phyloP scores from a whole-genome alignment of 1,139 yeast genomes.

The Hyphopichia khmerensis region DNA sequence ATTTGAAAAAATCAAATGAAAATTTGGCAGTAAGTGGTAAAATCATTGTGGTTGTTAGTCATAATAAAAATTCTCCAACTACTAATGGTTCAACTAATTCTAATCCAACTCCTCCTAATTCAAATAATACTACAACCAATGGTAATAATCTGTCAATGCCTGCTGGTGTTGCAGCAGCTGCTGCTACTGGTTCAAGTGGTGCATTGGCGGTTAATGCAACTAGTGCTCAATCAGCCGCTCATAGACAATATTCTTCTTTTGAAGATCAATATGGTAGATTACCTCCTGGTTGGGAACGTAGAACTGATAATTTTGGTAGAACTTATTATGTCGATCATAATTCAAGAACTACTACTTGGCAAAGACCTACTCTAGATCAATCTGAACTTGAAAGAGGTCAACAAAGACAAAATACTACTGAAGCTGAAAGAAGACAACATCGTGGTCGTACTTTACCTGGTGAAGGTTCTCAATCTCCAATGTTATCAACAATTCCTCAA shows the following conservation, averaged over 20 bases:
- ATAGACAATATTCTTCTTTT: constrained; percentile 80
- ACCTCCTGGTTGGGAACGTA: constrained; percentile 99
- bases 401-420: constrained; percentile 63
- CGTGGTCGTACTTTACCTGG: constrained; percentile 90
- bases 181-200: constrained; percentile 17
- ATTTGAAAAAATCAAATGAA: constrained; percentile 87
- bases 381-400: constrained; percentile 65
- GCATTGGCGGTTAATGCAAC: constrained; percentile 6
- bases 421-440: constrained; percentile 87
- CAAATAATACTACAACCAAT: constrained; percentile 10
- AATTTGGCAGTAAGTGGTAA: constrained; percentile 91
- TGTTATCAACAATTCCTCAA: constrained; percentile 21
- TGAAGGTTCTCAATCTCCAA: constrained; percentile 48
- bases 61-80: constrained; percentile 23
- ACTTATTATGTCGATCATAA: constrained; percentile 98
- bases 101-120: background rate
- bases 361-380: constrained; percentile 81
- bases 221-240: constrained; percentile 16
- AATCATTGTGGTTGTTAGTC: constrained; percentile 73
- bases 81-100: constrained; percentile 1
- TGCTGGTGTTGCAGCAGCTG: constrained; percentile 15
- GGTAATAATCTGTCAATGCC: constrained; percentile 11
- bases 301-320: constrained; percentile 96
- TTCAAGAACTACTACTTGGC: constrained; percentile 98
- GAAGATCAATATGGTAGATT: constrained; percentile 96